phyloP scores from a whole-genome alignment of 805 yeast genomes.

The Candida coquimbonensis region DNA sequence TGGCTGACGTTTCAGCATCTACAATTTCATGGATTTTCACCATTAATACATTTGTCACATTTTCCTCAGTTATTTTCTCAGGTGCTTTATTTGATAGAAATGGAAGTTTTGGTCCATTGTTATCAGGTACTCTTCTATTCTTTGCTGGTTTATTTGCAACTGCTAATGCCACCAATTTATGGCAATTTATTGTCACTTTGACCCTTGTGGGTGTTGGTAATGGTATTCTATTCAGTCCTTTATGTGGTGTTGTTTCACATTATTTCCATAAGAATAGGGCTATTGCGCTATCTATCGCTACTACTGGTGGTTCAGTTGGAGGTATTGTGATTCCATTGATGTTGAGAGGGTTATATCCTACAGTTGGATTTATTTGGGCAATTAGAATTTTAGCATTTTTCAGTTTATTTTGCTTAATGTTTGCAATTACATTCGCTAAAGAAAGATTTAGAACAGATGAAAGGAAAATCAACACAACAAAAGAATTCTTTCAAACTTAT shows the following conservation, averaged over 20 bases:
- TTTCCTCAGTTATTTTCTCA: conserved; percentile 44
- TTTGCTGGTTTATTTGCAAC: conserved; percentile 50
- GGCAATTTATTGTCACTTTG: conserved; percentile 57
- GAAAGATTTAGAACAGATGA: conserved; percentile 30
- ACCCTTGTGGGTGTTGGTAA: conserved; percentile 54
- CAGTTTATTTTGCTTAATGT: conserved; percentile 31
- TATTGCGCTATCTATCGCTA: conserved; percentile 43
- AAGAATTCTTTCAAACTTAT: conserved; percentile 12
- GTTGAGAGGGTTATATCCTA: conserved; percentile 40
- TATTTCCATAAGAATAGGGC: conserved; percentile 61
- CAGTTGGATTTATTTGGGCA: conserved; percentile 56
- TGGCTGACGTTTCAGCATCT: conserved; percentile 40
- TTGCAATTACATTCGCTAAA: conserved; percentile 31
- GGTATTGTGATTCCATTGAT: conserved; percentile 50
- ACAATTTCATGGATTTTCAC: conserved; percentile 65
- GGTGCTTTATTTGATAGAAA: conserved; percentile 59
- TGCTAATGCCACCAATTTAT: conserved; percentile 45
- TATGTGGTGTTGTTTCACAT: conserved; percentile 55
- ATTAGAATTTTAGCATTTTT: conserved; percentile 46
- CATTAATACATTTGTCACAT: conserved; percentile 45
- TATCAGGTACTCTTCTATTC: conserved; percentile 37
- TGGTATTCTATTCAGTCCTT: conserved; percentile 54
- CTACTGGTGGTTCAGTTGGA: conserved; percentile 51
- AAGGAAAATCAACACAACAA: conserved; percentile 5
- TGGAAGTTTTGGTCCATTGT: conserved; percentile 43